Conservation (phyloP, 1,284 basidiomycete genomes). For the Naganishia liquefaciens region DNA sequence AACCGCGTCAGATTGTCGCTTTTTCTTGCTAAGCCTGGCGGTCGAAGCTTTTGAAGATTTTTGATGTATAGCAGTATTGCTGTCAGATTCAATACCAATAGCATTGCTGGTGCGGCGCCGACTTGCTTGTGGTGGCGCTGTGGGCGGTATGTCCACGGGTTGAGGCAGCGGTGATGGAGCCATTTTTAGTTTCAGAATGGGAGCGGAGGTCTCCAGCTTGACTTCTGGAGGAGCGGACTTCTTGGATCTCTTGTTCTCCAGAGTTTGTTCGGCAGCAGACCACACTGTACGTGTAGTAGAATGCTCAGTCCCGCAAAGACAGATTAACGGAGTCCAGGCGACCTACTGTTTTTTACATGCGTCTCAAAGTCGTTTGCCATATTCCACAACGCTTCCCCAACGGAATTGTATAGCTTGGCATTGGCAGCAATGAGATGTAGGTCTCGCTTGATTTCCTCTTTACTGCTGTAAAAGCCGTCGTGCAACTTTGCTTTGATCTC, state of each 20-base stretch:
- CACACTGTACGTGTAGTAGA: slow-evolving; percentile 45
- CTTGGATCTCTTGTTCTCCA: slow-evolving; percentile 26
- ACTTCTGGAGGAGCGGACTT: neutral
- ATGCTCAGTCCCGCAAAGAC: slow-evolving; percentile 20
- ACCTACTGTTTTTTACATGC: slow-evolving; percentile 76
- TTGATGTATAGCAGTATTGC: neutral
- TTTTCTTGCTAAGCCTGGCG: neutral
- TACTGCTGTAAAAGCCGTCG: slow-evolving; percentile 75
- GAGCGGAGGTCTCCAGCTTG: slow-evolving; percentile 4
- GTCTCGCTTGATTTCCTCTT: slow-evolving; percentile 81
- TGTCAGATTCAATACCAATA: too few species aligned
- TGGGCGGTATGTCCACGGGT: neutral
- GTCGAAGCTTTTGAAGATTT: neutral
- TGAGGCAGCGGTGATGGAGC: neutral
- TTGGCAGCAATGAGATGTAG: slow-evolving; percentile 86
- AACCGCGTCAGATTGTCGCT: slow-evolving; percentile 14
- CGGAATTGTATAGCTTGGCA: slow-evolving; percentile 78
- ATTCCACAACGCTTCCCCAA: slow-evolving; percentile 71
- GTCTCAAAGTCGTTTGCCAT: slow-evolving; percentile 75
- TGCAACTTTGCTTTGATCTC: slow-evolving; percentile 87
- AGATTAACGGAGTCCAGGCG: neutral
- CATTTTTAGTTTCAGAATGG: slow-evolving; percentile 10
- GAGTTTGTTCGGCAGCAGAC: slow-evolving; percentile 41
- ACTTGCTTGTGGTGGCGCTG: neutral
- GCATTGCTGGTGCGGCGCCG: slow-evolving; percentile 7